Evolutionary conservation across 116 monocot genomes (phyloP), one percentile per base, ranked within the genome.

Genomic region (Phalaenopsis hybrid): DNA sequence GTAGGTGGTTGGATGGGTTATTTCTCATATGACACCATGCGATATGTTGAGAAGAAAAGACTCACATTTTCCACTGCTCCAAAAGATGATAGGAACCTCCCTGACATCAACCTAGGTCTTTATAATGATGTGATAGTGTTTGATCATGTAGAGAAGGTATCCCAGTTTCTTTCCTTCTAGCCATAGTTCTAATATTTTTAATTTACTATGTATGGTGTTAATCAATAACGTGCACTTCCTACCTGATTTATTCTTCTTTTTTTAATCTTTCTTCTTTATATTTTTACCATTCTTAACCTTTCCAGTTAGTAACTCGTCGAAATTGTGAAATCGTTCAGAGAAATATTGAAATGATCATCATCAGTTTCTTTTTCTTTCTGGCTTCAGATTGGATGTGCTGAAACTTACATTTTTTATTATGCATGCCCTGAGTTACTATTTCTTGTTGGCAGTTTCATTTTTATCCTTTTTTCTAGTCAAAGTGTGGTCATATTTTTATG

Each of bases 141-240:
- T 87, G 95, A 98, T 86, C 92, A 98, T 72, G 97, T 93, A 34
- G 94, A 98, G 81, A 98, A 98, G 95, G 97, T 98, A 84, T 41
- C 13, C n/a, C 49, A 2, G 15, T 75, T 80, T 31, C 28, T 50
- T 31, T 28, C 49, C 17, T 10, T 72, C 11, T 13, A 44, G 5
- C 20, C 55, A 50, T 81, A 18, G 49, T 46, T 80, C 50, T 81
- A 31, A 74, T 8, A 7, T 50, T 18, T n/a, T 49, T 4, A 65
- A 21, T 67, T 55, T 23, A 18, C 25, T 63, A 48, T 41, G 45
- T n/a, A 17, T 51, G 17, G 44, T 45, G 65, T 28, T 63, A 59
- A 4, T 61, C 8, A 23, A 12, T 9, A 4, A 1, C 61, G 57
- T 34, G 8, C n/a, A 59, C 46, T 16, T 79, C 17, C 65, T 65